A percentile compares a stretch with the other conserved stretches of the same genome.
phyloP scores from a whole-genome alignment of 495 filamentous ascomycete species.

The Xylaria intraflava region DNA sequence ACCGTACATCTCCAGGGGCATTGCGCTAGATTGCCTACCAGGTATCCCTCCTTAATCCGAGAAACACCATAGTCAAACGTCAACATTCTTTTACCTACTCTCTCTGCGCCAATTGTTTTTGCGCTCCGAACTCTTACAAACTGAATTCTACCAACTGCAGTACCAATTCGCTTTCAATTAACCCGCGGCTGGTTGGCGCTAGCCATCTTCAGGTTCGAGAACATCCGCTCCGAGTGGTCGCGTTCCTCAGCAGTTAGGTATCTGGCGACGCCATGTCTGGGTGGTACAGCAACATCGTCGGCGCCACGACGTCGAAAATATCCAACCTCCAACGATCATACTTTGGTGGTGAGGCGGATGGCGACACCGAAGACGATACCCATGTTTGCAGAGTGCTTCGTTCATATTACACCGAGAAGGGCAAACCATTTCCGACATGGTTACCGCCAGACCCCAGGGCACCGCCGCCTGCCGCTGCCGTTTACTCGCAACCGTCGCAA shows the following conservation, averaged over 20 bases:
- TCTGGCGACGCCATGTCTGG: slow-evolving; percentile 54
- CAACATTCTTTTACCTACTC: too few species aligned
- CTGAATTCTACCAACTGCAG: not conserved
- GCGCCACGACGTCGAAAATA: slow-evolving; percentile 71
- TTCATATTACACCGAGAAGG: slow-evolving; percentile 87
- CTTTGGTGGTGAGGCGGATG: slow-evolving; percentile 72
- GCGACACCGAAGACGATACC: slow-evolving; percentile 89
- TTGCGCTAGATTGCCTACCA: too few species aligned
- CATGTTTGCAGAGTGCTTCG: slow-evolving; percentile 94
- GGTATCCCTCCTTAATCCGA: too few species aligned
- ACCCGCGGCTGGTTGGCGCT: not conserved
- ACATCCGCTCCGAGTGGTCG: not conserved
- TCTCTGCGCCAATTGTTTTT: too few species aligned
- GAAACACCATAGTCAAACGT: too few species aligned
- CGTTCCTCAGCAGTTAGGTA: not conserved
- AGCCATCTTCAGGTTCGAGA: not conserved
- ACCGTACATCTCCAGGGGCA: too few species aligned
- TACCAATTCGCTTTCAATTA: not conserved
- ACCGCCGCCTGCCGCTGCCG: slow-evolving; percentile 45
- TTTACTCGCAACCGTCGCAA: slow-evolving; percentile 46
- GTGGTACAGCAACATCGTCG: slow-evolving; percentile 73
- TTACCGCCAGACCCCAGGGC: slow-evolving; percentile 80
- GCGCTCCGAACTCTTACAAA: too few species aligned
- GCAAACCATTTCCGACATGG: slow-evolving; percentile 76
- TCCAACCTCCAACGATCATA: slow-evolving; percentile 73